Base-by-base conservation (phyloP, 2,329 filamentous ascomycete species). In the Ceratocystis cacaofunesta region DNA sequence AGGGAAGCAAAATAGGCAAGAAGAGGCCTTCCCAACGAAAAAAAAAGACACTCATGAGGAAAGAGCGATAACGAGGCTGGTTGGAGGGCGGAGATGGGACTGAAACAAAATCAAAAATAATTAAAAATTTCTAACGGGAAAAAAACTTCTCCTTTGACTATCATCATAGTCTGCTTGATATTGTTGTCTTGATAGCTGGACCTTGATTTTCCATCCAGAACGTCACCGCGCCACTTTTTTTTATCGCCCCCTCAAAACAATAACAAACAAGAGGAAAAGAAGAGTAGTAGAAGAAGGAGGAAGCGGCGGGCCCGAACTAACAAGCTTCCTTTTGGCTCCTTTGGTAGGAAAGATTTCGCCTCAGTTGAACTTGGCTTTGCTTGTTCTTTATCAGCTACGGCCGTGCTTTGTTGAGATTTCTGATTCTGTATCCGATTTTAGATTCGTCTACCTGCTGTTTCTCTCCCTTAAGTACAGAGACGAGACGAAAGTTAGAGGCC, bases 291-390 rank as follows among this genome's bases (percentile, higher is more conserved):
- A 41, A 41, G 10, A 32, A 46, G 19, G 46, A 46, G 19, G 36
- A 58, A 60, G 60, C 63, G 63, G 63, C 41, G 36, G 52, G 63
- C 43, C 52, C 52, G 52, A 64, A 55, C 63, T 64, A n/a, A 64
- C 50, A 57, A 58, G 55, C 55, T 58, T 58, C 55, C 55, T 58
- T 52, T 36, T 58, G 55, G 28, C 17, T 58, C 55, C 55, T 58
- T 58, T 58, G 2, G 10, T 30, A 32, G 25, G 60, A 17, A 62
- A 36, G 5, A 28, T 58, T 41, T 41, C 36, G 15, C 36, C 36
- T 30, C n/a, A 58, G 55, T 36, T 15, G 32, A 10, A 19, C 19
- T 12, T 41, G 30, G 41, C 43, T 62, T 22, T 62, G 19, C 2
- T 62, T 32, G 12, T 15, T 55, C 50, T 30, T 36, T 58, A 58